These are phyloP conservation scores for Phellinidium pouzarii DNA, from an alignment of 1,284 basidiomycete genomes.

Conservation along the genomic window DNA sequence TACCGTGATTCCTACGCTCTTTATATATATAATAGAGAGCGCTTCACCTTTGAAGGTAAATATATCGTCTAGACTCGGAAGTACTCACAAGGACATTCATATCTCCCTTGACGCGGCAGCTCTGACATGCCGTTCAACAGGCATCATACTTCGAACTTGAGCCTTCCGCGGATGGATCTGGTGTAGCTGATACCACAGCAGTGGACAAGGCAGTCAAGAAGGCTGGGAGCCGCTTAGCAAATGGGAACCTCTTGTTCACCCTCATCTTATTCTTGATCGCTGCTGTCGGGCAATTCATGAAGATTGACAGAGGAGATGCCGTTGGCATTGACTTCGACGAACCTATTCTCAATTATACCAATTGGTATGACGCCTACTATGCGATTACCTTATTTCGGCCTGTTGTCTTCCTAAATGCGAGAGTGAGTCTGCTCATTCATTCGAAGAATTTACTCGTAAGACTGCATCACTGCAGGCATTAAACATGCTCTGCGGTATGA, in stretches of 20 bases:
- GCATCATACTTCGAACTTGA: neutral
- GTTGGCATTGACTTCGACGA: neutral
- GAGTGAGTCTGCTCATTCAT: neutral
- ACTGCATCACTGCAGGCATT: neutral
- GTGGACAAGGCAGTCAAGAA: neutral
- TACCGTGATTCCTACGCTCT: constrained; percentile 1
- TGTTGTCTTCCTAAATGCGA: neutral
- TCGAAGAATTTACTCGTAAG: neutral
- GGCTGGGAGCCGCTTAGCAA: neutral
- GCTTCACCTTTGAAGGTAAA: constrained; percentile 5
- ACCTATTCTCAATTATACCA: neutral
- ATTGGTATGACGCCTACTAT: constrained; percentile 2
- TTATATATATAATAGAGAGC: constrained; percentile 10
- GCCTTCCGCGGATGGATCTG: neutral
- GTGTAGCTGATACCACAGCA: neutral
- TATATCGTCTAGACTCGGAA: too few species aligned
- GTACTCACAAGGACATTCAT: neutral
- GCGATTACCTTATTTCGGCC: neutral
- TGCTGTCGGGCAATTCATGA: neutral
- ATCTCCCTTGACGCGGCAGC: neutral
- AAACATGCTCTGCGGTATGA: neutral
- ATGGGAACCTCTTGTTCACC: neutral
- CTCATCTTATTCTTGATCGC: neutral
- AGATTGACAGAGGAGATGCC: neutral
- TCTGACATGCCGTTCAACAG: constrained; percentile 8